phyloP scores from a whole-genome alignment of 176 grass and related monocot genomes.

The Thinopyrum elongatum region DNA sequence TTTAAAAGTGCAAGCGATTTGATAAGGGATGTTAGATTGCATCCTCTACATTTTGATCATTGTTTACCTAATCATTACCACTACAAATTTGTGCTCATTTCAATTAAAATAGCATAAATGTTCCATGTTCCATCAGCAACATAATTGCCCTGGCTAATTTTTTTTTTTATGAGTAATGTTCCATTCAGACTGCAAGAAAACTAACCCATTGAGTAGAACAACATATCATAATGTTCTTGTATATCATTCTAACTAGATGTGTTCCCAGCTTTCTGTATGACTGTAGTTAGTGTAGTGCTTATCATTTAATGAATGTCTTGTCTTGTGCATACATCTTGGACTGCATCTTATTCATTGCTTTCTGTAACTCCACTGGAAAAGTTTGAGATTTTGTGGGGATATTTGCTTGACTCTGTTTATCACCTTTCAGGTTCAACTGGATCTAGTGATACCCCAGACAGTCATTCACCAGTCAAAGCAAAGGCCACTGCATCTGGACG shows the following conservation, averaged over 20 bases:
- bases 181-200: not conserved
- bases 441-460: slow-evolving; percentile 33
- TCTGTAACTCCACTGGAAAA: not conserved
- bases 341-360: not conserved
- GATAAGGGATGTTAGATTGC: not conserved
- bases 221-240: not conserved
- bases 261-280: not conserved
- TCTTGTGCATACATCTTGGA: not conserved
- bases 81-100: not conserved
- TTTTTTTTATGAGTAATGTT: not conserved
- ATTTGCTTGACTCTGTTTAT: slow-evolving; percentile 7
- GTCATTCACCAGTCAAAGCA: slow-evolving; percentile 36
- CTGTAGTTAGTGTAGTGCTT: not conserved
- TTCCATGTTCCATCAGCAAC: not conserved
- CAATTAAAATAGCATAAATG: not conserved
- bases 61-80: not conserved
- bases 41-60: not conserved
- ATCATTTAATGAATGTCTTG: not conserved
- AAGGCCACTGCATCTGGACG: slow-evolving; percentile 27
- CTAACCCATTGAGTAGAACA: not conserved
- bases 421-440: slow-evolving; percentile 45
- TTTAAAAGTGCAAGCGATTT: not conserved
- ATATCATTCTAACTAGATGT: not conserved
- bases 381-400: not conserved
- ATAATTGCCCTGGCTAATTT: not conserved